phyloP scores from a whole-genome alignment of 805 yeast species.

The Candida sphagnicola region DNA sequence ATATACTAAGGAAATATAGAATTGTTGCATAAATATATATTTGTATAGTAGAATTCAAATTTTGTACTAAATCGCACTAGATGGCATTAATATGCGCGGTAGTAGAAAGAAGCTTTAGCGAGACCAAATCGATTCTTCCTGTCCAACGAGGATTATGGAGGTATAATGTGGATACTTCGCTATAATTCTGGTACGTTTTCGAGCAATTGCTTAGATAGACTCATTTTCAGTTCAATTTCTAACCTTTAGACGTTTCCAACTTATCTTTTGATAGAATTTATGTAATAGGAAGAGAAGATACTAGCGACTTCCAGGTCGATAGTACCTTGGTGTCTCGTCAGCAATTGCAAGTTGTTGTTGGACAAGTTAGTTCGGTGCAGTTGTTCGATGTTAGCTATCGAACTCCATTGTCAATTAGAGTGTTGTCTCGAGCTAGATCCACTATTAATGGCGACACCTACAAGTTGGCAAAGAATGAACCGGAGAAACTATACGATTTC shows the following conservation, averaged over 20 bases:
- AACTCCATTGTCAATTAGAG: constrained; percentile 17
- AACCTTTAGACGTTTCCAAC: constrained; percentile 5
- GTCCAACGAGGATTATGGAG: neutral
- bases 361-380: constrained; percentile 6
- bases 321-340: constrained; percentile 28
- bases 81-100: no score
- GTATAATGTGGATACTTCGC: constrained; percentile 4
- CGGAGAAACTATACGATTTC: constrained; percentile 1
- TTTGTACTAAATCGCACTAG: no score
- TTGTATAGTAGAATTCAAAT: neutral
- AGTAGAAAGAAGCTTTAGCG: no score
- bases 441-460: constrained; percentile 22
- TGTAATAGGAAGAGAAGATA: constrained; percentile 26
- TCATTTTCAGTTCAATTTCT: neutral
- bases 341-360: constrained; percentile 20
- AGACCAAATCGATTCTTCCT: no score
- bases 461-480: constrained; percentile 14
- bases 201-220: neutral
- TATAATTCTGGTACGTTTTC: constrained; percentile 1
- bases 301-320: constrained; percentile 22
- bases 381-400: constrained; percentile 2
- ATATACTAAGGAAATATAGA: neutral
- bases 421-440: constrained; percentile 28
- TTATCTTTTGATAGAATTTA: constrained; percentile 11
- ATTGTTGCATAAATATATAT: neutral